Evolutionary conservation across 805 yeast species (phyloP), one percentile per base, ranked within the genome.

Genomic region (Candida piceae): DNA sequence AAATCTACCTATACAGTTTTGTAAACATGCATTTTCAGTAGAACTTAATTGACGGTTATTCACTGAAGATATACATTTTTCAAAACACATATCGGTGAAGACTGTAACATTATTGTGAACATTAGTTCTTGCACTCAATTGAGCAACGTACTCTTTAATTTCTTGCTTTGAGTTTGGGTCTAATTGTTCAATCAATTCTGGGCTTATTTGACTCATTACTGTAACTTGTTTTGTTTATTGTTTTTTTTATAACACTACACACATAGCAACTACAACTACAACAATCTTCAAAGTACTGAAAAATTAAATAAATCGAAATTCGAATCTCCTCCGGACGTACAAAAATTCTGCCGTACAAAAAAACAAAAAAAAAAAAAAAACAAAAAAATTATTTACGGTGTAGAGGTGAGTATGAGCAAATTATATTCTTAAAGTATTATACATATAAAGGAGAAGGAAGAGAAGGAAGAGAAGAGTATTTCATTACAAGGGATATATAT

Each of bases 1-100:
- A 60, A 84, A 89, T 48, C 95, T 66, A 63, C 84, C 82, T 49
- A 89, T 76, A 61, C 97, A 89, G 66, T 83, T 83, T 41, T 69
- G 64, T 56, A 89, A 64, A 59, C 97, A 89, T 24, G 67, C 61
- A 48, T 81, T 84, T 61, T 89, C 97, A 38, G 60, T 59, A 2
- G 63, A 36, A 44, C 69, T 69, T 46, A 88, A 66, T 32, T 67
- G 68, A 21, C 73, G 72, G 39, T 66, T 62, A 33, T 67, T 63
- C 34, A 75, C 58, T 5, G 63, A 42, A 33, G 66, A 63, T 35
- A 87, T 73, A 62, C 97, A 89, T 63, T 84, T 84, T 58, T 82
- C 84, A 72, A 87, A 89, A 60, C 97, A 89, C 69, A 81, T 70
- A 56, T 87, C 89, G 19, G 96, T 88, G 73, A 86, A 87, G 53